Percentiles rank a stretch among this genome's conserved stretches.
These are phyloP conservation scores for Ophidiomyces ophidiicola DNA, from an alignment of 2,329 filamentous ascomycete genomes.

Conservation along the genomic window DNA sequence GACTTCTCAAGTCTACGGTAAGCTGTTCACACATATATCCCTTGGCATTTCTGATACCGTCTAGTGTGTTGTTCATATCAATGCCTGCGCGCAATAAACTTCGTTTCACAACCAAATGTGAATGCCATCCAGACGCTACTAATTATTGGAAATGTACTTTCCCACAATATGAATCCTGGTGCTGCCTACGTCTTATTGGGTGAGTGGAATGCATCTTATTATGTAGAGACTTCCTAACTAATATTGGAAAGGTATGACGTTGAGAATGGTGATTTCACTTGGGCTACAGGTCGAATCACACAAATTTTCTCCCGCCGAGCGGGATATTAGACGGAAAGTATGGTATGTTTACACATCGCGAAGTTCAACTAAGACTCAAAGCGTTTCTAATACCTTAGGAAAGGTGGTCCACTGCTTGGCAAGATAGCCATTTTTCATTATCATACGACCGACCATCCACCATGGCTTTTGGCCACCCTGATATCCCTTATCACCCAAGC, in stretches of 20 bases:
- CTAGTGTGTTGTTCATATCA: conserved; percentile 53
- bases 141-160: conserved; percentile 50
- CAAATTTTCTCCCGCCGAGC: conserved; percentile 39
- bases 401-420: conserved; percentile 53
- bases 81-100: conserved; percentile 52
- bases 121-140: conserved; percentile 51
- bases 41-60: not conserved
- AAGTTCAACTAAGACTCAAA: not conserved
- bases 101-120: conserved; percentile 48
- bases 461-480: conserved; percentile 41
- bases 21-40: conserved; percentile 12
- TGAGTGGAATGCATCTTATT: conserved; percentile 16
- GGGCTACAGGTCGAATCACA: conserved; percentile 49
- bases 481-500: conserved; percentile 39
- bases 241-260: conserved; percentile 39
- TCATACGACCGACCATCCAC: conserved; percentile 50
- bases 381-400: not conserved
- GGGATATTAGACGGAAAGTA: conserved; percentile 34
- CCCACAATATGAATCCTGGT: conserved; percentile 53
- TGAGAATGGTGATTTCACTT: conserved; percentile 48
- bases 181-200: conserved; percentile 50
- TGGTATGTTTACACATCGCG: conserved; percentile 26
- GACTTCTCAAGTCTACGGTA: conserved; percentile 52
- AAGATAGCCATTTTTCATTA: conserved; percentile 51
- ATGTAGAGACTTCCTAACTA: conserved; percentile 2